Evolutionary conservation across 164 flowering plant species (phyloP).

Genomic region (Magnolia sinica): DNA sequence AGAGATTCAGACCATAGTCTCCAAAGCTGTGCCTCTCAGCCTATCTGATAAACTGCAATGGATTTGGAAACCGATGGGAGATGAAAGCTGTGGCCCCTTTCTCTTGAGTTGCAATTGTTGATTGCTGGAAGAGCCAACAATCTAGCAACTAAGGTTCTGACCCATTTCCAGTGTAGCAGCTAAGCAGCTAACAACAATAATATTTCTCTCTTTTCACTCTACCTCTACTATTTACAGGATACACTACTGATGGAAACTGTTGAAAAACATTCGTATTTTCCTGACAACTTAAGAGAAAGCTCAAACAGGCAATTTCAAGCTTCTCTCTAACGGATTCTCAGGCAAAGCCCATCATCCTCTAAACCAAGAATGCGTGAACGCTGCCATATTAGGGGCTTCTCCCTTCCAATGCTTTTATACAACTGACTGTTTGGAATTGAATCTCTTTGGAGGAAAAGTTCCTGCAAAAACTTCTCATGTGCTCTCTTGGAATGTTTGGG

Average conservation of each 20-base stretch:
- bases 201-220: neutral
- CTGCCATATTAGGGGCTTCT: neutral
- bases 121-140: neutral
- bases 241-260: neutral
- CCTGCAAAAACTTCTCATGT: constrained; percentile 8
- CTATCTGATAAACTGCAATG: neutral
- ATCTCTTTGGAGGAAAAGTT: neutral
- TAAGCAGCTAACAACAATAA: constrained; percentile 14
- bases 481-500: constrained; percentile 48
- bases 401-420: neutral
- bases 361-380: neutral
- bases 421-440: neutral
- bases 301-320: constrained; percentile 1
- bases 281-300: constrained; percentile 8
- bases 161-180: constrained; percentile 6
- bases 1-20: constrained; percentile 1
- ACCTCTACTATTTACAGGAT: constrained; percentile 21
- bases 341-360: neutral
- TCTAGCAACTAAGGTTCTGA: constrained; percentile 1
- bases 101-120: neutral
- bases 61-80: neutral
- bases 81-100: neutral
- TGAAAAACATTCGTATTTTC: neutral
- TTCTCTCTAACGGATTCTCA: neutral
- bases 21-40: constrained; percentile 5